A percentile compares a stretch with the other conserved stretches of the same genome.
Evolutionary conservation across 2,329 filamentous ascomycete species (phyloP).

Genomic region (Annulohypoxylon truncatum): DNA sequence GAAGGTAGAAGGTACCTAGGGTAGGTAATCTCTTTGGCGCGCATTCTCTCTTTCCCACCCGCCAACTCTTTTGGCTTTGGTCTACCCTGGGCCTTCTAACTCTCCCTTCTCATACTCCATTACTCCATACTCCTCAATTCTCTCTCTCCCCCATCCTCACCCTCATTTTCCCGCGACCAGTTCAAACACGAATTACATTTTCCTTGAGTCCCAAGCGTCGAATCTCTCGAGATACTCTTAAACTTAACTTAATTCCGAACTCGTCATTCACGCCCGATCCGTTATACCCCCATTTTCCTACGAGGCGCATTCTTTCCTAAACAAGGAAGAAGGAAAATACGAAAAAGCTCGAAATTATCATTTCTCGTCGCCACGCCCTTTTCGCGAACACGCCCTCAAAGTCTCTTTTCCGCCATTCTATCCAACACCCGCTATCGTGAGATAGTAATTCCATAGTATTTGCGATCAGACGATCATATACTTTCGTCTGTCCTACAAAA

Average conservation of each 20-base stretch:
- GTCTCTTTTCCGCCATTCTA: conserved; percentile 26
- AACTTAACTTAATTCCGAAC: conserved; percentile 41
- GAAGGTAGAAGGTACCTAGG: conserved; percentile 14
- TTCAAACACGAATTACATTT: conserved; percentile 42
- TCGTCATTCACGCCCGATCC: conserved; percentile 37
- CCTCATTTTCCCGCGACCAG: conserved; percentile 29
- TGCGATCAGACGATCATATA: conserved; percentile 27
- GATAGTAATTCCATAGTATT: conserved; percentile 32
- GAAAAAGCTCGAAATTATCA: conserved; percentile 40
- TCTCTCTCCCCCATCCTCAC: conserved; percentile 43
- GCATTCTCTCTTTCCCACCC: conserved; percentile 43
- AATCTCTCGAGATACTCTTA: conserved; percentile 41
- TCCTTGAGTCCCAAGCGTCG: conserved; percentile 37
- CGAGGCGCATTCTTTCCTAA: conserved; percentile 47
- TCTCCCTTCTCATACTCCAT: conserved; percentile 32
- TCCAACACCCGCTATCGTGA: conserved; percentile 30
- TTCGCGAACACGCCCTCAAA: conserved; percentile 41
- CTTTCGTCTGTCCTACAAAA: conserved; percentile 34
- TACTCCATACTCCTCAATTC: conserved; percentile 37
- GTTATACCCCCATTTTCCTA: conserved; percentile 43
- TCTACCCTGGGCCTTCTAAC: conserved; percentile 26
- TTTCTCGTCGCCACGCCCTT: conserved; percentile 39
- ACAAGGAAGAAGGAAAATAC: conserved; percentile 18
- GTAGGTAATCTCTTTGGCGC: conserved; percentile 45
- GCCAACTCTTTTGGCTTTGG: conserved; percentile 15